Conservation (phyloP, 75 land plant genomes). For the Cunninghamia lanceolata region DNA sequence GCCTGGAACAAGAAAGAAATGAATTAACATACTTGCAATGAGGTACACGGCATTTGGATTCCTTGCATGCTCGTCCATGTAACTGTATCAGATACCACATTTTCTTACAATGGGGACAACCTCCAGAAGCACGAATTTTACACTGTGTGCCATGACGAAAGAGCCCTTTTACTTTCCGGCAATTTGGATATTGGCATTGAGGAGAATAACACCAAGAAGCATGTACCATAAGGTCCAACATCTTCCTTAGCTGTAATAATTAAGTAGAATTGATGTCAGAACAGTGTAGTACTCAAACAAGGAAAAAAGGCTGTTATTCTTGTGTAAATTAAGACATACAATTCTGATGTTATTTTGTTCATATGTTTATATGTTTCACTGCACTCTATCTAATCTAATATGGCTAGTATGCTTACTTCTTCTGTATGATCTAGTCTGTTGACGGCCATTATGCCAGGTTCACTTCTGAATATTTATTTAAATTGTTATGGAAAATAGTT, state of each 20-base stretch:
- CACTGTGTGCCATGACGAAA: slow-evolving; percentile 88
- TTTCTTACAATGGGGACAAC: slow-evolving; percentile 77
- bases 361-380: not conserved
- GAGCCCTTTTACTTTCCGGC: slow-evolving; percentile 86
- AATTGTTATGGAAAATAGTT: no score
- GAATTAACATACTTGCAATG: slow-evolving; percentile 74
- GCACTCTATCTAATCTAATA: not conserved
- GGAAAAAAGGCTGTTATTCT: not conserved
- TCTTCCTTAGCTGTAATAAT: slow-evolving; percentile 67
- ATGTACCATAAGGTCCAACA: slow-evolving; percentile 93
- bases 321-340: not conserved
- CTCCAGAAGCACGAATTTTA: slow-evolving; percentile 78
- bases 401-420: no score
- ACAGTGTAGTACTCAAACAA: not conserved
- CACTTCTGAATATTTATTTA: no score
- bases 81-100: slow-evolving; percentile 97
- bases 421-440: no score
- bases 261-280: not conserved
- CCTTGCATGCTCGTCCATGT: slow-evolving; percentile 94
- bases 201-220: slow-evolving; percentile 80
- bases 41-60: slow-evolving; percentile 85
- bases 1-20: not conserved
- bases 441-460: no score
- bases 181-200: slow-evolving; percentile 78
- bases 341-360: not conserved